Evolutionary conservation across 176 grass and related monocot species (phyloP).

Genomic region (Ampelocalamus luodianensis): DNA sequence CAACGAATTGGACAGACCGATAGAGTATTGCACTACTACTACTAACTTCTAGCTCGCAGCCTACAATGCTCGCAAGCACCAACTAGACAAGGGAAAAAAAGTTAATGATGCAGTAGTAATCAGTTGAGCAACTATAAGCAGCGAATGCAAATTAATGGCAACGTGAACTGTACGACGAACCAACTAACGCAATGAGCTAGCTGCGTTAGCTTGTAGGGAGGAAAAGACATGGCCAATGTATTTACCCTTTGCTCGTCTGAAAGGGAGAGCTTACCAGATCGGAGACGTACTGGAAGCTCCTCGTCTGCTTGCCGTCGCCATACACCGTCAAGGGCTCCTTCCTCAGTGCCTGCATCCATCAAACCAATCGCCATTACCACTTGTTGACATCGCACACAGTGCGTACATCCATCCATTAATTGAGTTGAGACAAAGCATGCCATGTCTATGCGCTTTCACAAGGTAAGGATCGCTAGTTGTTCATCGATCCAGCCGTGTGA

Average conservation of each 20-base stretch:
- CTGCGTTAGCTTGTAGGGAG: neutral
- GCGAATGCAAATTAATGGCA: neutral
- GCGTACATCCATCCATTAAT: neutral
- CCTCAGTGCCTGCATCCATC: constrained; percentile 67
- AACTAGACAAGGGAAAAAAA: neutral
- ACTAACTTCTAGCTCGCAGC: neutral
- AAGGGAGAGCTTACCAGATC: constrained; percentile 76
- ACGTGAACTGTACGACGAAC: neutral
- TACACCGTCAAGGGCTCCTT: constrained; percentile 97
- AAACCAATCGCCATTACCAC: neutral
- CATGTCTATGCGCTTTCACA: neutral
- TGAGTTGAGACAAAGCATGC: neutral
- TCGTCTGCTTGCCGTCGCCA: constrained; percentile 96
- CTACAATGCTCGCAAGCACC: neutral
- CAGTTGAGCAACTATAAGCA: neutral
- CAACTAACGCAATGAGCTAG: neutral
- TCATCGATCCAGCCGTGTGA: neutral
- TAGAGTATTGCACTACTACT: neutral
- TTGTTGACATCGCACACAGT: neutral
- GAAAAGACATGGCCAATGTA: neutral
- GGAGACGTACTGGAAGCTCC: constrained; percentile 99
- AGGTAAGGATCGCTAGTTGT: neutral
- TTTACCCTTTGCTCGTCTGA: neutral
- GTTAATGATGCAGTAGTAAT: neutral
- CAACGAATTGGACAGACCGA: neutral